A percentile compares a stretch with the other conserved stretches of the same genome.
Evolutionary conservation across 208 protist genomes (phyloP).

Genomic region (Crithidia thermophila): DNA sequence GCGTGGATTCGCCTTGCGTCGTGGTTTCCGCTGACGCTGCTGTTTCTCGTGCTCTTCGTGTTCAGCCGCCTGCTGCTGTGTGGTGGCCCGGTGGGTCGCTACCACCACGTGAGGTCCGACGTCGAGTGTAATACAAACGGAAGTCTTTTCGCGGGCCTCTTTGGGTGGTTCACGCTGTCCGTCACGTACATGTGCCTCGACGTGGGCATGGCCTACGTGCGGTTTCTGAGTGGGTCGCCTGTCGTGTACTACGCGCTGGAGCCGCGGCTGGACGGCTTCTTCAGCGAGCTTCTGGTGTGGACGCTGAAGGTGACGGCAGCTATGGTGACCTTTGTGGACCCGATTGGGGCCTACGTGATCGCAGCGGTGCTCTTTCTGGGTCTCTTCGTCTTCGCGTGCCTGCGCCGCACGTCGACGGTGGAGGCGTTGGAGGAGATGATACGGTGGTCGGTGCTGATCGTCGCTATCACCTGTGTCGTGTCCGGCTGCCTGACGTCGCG

Average conservation of each 20-base stretch:
- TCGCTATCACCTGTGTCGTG: constrained; percentile 10
- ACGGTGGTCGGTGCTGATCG: constrained; percentile 14
- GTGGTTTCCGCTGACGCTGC: constrained; percentile 21
- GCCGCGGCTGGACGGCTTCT: constrained; percentile 24
- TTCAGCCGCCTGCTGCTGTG: constrained; percentile 18
- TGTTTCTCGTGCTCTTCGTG: constrained; percentile 23
- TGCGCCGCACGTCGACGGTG: constrained; percentile 10
- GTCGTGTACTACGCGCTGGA: constrained; percentile 34
- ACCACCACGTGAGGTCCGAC: too few relatives aligned
- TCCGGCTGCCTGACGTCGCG: constrained; percentile 13
- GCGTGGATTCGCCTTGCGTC: constrained; percentile 13
- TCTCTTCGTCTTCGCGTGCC: constrained; percentile 18
- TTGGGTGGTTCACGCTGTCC: constrained; percentile 13
- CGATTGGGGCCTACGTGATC: constrained; percentile 10
- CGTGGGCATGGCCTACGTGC: constrained; percentile 12
- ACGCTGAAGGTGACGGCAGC: constrained; percentile 28
- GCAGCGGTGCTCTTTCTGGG: neutral
- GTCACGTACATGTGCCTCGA: constrained; percentile 22
- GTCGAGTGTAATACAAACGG: too few relatives aligned
- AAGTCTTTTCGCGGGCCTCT: constrained; percentile 5
- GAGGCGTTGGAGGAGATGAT: constrained; percentile 25
- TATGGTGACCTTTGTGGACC: constrained; percentile 4
- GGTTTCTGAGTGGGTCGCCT: constrained; percentile 8
- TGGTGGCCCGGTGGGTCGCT: constrained; percentile 6
- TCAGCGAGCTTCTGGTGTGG: constrained; percentile 33